Base-by-base conservation (phyloP, 2,329 filamentous ascomycete species). In the Magnaporthales sp. region DNA sequence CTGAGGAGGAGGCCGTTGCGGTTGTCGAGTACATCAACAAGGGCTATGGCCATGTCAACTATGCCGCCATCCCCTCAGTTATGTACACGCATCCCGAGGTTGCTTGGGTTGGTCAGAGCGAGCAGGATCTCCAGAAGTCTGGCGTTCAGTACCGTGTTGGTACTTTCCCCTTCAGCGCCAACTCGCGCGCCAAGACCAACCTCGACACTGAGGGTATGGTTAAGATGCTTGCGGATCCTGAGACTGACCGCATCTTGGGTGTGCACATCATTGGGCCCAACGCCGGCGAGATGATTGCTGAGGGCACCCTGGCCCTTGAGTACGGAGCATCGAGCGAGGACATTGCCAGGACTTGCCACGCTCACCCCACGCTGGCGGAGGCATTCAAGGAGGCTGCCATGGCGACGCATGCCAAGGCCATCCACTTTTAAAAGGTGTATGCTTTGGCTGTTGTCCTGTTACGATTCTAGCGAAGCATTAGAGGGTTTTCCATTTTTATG, bases 41-140 rank as follows among this genome's bases (percentile, higher is more conserved):
- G 85, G 93, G 93, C 71, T 91, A 96, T 80, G 95, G 95, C 68
- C 95, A 99, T 80, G 95, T 99, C 81, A 99, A 99, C 89, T 99
- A 99, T 82, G 92, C 88, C 75, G 92, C 91, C 79, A 99, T 99
- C 76, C 95, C 95, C 71, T 95, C 92, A 38, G 95, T 99, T 81
- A 99, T 99, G 95, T 99, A 99, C 87, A 98, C 95, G 11, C 90
- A 97, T 83, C 95, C 95, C 38, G 95, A 99, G 80, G 95, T 98
- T 71, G 93, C 95, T 46, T 99, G 95, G 95, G 95, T 99, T 62
- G 95, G 95, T 68, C 93, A 97, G 84, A 97, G 89, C 78, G 95
- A 99, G 84, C 91, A 94, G 77, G 95, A 99, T 73, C 85, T 99
- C 71, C 97, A 98, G 86, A 88, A 88, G 71, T 86, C 90, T 70